Evolutionary conservation across 805 yeast genomes (phyloP).

Genomic region (Cyberlindnera euphorbiiphila): DNA sequence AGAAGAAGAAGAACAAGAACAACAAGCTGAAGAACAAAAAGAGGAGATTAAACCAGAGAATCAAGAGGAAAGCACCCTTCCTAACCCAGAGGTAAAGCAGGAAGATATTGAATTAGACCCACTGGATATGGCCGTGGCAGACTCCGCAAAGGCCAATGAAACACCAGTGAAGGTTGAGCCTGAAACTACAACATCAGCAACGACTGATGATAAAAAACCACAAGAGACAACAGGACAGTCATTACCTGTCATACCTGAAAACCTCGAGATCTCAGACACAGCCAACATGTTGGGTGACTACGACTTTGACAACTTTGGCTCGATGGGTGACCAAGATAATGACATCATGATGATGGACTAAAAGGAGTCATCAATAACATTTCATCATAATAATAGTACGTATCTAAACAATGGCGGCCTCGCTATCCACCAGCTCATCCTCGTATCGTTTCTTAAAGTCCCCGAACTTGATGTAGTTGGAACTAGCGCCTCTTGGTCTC

Average conservation of each 20-base stretch:
- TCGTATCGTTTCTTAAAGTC: slow-evolving; percentile 3
- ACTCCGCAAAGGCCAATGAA: too few species aligned
- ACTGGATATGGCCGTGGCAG: too few species aligned
- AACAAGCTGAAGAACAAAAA: slow-evolving; percentile 4
- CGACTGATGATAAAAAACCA: slow-evolving; percentile 1
- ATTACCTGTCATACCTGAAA: slow-evolving; percentile 1
- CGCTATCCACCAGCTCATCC: background rate
- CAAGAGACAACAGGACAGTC: too few species aligned
- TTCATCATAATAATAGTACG: slow-evolving; percentile 1
- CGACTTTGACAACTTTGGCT: slow-evolving; percentile 18
- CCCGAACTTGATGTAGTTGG: slow-evolving; percentile 18
- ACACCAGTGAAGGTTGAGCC: too few species aligned
- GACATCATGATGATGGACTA: slow-evolving; percentile 19
- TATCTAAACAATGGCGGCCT: too few species aligned
- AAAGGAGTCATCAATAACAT: slow-evolving; percentile 1
- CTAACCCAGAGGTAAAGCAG: too few species aligned
- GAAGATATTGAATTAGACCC: too few species aligned
- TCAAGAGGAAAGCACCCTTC: background rate
- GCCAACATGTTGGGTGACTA: slow-evolving; percentile 16
- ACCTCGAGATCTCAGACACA: slow-evolving; percentile 12
- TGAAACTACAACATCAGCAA: background rate
- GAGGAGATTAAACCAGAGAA: background rate
- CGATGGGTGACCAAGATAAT: slow-evolving; percentile 17
- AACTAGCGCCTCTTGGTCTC: slow-evolving; percentile 18
- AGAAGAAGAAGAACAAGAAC: slow-evolving; percentile 12